Conservation (phyloP, 768 basidiomycete genomes). For the Boletus vinaceobasis region DNA sequence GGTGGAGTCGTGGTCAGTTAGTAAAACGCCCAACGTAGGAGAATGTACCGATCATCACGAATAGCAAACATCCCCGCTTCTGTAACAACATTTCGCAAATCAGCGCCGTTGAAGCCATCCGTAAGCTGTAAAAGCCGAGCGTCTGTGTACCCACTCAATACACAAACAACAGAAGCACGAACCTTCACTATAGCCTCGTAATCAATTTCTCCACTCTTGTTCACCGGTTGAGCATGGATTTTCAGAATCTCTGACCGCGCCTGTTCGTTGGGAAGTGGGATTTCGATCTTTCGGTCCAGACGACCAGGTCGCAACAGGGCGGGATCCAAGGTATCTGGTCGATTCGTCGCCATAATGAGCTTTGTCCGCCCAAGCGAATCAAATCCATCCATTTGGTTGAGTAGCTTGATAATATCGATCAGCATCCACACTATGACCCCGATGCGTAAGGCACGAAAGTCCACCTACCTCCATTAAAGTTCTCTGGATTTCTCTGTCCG, state of each 20-base stretch:
- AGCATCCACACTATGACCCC: not conserved
- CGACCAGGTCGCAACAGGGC: conserved; percentile 95
- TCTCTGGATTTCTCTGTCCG: conserved; percentile 97
- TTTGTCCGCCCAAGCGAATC: conserved; percentile 94
- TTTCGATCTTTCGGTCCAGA: conserved; percentile 95
- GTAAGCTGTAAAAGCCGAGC: conserved; percentile 51
- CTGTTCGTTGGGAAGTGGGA: conserved; percentile 96
- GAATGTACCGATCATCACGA: conserved; percentile 78
- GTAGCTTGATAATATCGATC: conserved; percentile 49
- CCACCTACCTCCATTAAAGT: conserved; percentile 88
- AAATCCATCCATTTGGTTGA: conserved; percentile 99
- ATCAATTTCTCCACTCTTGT: conserved; percentile 94
- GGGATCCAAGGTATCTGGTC: conserved; percentile 97
- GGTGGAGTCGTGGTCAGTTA: conserved; percentile 1
- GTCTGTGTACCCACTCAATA: not conserved
- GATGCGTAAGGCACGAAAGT: not conserved
- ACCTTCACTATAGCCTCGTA: conserved; percentile 98
- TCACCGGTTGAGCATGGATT: conserved; percentile 92
- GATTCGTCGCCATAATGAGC: conserved; percentile 99
- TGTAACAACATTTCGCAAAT: conserved; percentile 91
- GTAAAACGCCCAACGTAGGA: not conserved
- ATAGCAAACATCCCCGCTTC: conserved; percentile 99
- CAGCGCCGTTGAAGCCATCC: conserved; percentile 94
- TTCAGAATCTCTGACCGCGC: conserved; percentile 95
- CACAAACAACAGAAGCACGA: conserved; percentile 5